Evolutionary conservation across 208 protist species (phyloP).

Genomic region (Wallacemonas sp.): DNA sequence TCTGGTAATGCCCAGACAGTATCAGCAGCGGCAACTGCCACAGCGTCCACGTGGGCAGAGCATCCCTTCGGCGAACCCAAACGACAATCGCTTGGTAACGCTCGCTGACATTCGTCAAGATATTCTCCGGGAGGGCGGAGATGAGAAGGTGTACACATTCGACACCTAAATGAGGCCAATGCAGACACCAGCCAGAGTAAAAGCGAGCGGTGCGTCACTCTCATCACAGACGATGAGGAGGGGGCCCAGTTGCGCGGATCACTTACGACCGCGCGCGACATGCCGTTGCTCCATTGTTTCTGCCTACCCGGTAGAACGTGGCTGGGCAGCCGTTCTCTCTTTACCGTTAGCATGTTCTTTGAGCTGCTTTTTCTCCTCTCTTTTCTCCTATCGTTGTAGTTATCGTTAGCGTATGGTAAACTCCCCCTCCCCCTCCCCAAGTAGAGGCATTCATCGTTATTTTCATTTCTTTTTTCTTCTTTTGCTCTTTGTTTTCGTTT

Average conservation of each 20-base stretch:
- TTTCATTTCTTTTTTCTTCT: conserved; percentile 2
- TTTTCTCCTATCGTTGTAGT: no score
- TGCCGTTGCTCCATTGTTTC: neutral
- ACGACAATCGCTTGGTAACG: neutral
- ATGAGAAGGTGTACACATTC: neutral
- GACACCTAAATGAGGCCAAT: neutral
- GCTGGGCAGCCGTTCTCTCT: neutral
- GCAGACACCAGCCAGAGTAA: no score
- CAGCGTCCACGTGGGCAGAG: neutral
- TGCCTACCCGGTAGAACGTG: neutral
- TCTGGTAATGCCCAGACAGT: neutral
- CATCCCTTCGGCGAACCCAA: neutral
- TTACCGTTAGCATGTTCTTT: no score
- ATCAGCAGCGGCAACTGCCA: neutral
- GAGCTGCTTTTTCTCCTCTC: neutral
- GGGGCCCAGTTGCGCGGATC: no score
- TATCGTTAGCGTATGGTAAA: no score
- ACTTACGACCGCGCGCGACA: no score
- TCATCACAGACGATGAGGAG: no score
- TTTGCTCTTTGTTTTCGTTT: neutral
- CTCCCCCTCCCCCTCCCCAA: no score
- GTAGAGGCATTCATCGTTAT: neutral
- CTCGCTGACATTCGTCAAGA: neutral
- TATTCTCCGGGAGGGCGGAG: neutral
- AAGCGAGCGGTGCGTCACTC: no score